Base-by-base conservation (phyloP, 164 flowering plant species). In the Liriodendron chinense region DNA sequence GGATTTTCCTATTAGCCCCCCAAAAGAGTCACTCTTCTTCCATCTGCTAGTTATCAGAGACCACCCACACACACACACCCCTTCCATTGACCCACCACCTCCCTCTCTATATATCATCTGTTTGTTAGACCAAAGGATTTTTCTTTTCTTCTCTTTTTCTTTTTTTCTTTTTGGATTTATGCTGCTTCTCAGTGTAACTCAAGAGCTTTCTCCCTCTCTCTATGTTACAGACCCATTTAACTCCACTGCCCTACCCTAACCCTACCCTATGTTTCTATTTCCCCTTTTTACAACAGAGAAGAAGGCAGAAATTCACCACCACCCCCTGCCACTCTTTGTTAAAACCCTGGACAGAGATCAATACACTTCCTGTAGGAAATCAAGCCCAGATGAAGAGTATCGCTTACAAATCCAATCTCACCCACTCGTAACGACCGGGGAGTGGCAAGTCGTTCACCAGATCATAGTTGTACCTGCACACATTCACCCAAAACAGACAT, bases 401-500 rank as follows among this genome's bases (percentile, higher is more conserved):
- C 18, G 12, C 59, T 83, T 78, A 89, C 14, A 79, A 86, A 61
- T 69, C 76, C 77, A 88, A 80, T 78, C 77, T 79, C 77, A 84
- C 89, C 98, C 98, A 94, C 73, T 92, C 94, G 24, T 84, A 94
- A 1, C 92, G 89, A 24, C 98, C 98, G 1, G 91, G 87, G 25
- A 92, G 90, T 7, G 98, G 97, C 24, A 74, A n/a, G 47, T 91
- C 96, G 63, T 79, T 90, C 79, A 80, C 84, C 0, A 90, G 73
- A 70, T 94, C 97, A 78, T 88, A 94, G 87, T 94, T 94, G 80
- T 94, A 94, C 92, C 98, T 94, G 88, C 84, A 83, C 47, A 64
- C 48, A 66, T 53, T 53, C 43, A 2, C 43, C 10, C 18, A 7
- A 9, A 53, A 16, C 13, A 10, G 13, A 53, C 18, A 16, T 53